Base-by-base conservation (phyloP, 768 basidiomycete species). In the Trametes gibbosa region DNA sequence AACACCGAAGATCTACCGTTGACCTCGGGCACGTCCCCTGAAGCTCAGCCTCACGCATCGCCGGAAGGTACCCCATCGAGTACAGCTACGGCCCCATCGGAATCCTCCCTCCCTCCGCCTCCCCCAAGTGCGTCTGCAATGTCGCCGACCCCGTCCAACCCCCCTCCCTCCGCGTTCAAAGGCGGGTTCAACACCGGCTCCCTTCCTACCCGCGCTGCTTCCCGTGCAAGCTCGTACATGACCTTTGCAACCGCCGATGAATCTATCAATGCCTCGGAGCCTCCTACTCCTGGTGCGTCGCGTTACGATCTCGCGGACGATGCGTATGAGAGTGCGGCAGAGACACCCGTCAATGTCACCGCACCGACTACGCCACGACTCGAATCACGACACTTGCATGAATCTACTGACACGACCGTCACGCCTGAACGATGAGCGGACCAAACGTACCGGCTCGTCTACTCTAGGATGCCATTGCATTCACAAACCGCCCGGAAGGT, bases 221-320 rank as follows among this genome's bases (percentile, higher is more conserved):
- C 69, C 3, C 63, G 69, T 46, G 68, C 68, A 21, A 69, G 68
- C 54, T 66, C 68, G 14, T 53, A 53, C 52, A 53, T 62, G 48
- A 62, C 69, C 1, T 70, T 65, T 43, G 66, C 63, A 7, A 70
- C 69, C 32, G 69, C 69, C 6, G 64, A 68, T 16, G 69, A 70
- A 48, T 61, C 58, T 3, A 37, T 60, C 3, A 24, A 37, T 8
- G 24, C 55, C 10, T 45, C 63, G 10, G 42, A 63, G 39, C 37
- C 65, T 5, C 56, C 62, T 14, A 41, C 62, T 0, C 49, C 60
- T 5, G 25, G 19, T 27, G 63, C 48, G 3, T 53, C 52, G 32
- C 51, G 39, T 35, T 40, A 27, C 21, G 51, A 57, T 35, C 49
- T 61, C n/a, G 58, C 32, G 3, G 62, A 57, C 17, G 54, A 59